Evolutionary conservation across 352 stramenopile species (phyloP), one percentile per base, ranked within the genome.

Genomic region (Pythium coloratum): DNA sequence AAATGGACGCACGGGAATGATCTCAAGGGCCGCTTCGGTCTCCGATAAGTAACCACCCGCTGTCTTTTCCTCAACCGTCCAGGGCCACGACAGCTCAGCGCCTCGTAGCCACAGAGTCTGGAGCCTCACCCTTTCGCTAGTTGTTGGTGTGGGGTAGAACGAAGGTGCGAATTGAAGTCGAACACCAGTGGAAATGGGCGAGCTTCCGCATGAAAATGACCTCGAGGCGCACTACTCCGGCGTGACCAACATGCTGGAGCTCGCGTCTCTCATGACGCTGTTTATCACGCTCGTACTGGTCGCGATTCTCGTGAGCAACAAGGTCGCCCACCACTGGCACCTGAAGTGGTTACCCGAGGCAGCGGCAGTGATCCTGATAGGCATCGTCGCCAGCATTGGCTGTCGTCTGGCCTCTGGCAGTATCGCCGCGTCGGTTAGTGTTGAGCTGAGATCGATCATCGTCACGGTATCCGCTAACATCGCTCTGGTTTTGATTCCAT

Each of bases 261-360:
- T 80, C 53, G 63, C 67, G 5, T 66, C 67, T 49, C 59, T 76
- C 20, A 65, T 70, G 59, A 75, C 70, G 54, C 59, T 80, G 40
- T 76, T 77, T 53, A 56, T 80, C 16, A 36, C 40, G 0, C 24
- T 80, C 13, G 30, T 80, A 32, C 61, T 76, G 38, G 20, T 36
- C 6, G 64, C 67, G 16, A 76, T 80, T 24, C 32, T 77, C 38
- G 61, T 72, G 63, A 77, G 67, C 62, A 80, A 80, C 64, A 77
- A 74, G 20, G 60, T 72, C 55, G 69, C 66, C 24, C 70, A 80
- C 42, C 70, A 76, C 51, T 68, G 65, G 59, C 67, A 77, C 46
- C 59, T 66, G 47, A 56, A 67, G 32, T 71, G 62, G 36, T 50
- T 76, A 3, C 73, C 70, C 1, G 70, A 80, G 40, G 70, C 70